A percentile compares a stretch with the other conserved stretches of the same genome.
These are phyloP conservation scores for Salix purpurea DNA, from an alignment of 345 rosid genomes.

Conservation along the genomic window DNA sequence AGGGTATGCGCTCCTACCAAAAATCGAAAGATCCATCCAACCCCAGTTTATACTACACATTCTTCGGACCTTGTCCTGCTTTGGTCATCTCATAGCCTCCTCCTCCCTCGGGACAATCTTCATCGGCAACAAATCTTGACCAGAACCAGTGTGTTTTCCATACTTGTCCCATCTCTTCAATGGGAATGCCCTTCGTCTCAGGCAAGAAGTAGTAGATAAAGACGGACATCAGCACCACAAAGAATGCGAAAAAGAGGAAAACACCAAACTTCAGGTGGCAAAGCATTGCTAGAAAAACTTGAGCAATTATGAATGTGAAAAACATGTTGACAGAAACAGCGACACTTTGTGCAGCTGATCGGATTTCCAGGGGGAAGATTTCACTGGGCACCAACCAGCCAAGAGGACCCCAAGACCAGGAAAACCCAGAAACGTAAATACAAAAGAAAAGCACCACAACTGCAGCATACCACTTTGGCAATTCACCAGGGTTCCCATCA, in stretches of 20 bases:
- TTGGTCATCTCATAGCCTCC: slow-evolving; percentile 47
- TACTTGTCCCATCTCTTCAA: slow-evolving; percentile 60
- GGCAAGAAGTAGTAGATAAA: slow-evolving; percentile 58
- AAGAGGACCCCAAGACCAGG: slow-evolving; percentile 97
- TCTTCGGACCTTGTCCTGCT: slow-evolving; percentile 26
- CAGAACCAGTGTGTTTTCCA: slow-evolving; percentile 69
- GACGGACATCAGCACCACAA: slow-evolving; percentile 53
- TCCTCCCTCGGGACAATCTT: slow-evolving; percentile 26
- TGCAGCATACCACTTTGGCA: slow-evolving; percentile 82
- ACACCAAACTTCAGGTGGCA: slow-evolving; percentile 80
- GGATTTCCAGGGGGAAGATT: slow-evolving; percentile 80
- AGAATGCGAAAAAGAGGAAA: slow-evolving; percentile 62
- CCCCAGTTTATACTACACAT: slow-evolving; percentile 11
- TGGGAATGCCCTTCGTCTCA: slow-evolving; percentile 66
- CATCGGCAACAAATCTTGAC: slow-evolving; percentile 45
- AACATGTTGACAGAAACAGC: slow-evolving; percentile 87
- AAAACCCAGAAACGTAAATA: slow-evolving; percentile 73
- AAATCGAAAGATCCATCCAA: neutral
- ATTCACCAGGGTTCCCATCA: slow-evolving; percentile 48
- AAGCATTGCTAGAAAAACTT: slow-evolving; percentile 66
- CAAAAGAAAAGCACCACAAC: slow-evolving; percentile 87
- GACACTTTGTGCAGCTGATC: slow-evolving; percentile 88
- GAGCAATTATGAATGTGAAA: slow-evolving; percentile 74
- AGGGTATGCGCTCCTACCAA: slow-evolving; percentile 19
- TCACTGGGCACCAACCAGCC: slow-evolving; percentile 95